These are phyloP conservation scores for Kodamaea derodonti DNA, from an alignment of 1,139 yeast genomes.

Conservation along the genomic window DNA sequence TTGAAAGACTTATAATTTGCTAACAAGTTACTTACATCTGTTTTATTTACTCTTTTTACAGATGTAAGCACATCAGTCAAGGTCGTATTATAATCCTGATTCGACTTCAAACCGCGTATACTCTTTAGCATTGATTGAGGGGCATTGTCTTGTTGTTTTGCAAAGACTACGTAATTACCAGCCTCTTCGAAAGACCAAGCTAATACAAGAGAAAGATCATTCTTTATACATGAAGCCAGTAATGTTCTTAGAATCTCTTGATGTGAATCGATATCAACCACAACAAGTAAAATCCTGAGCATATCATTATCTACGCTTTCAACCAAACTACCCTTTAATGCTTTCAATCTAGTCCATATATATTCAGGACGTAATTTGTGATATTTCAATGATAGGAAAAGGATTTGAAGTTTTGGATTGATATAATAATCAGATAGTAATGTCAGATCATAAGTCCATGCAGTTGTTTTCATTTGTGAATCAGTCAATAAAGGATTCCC, in stretches of 20 bases:
- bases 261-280: conserved; percentile 76
- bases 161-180: conserved; percentile 63
- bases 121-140: conserved; percentile 12
- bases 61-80: conserved; percentile 50
- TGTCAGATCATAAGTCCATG: conserved; percentile 34
- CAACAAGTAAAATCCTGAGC: conserved; percentile 62
- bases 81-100: conserved; percentile 43
- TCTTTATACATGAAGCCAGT: conserved; percentile 65
- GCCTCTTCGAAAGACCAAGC: conserved; percentile 89
- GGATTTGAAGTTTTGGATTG: conserved; percentile 58
- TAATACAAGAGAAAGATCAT: conserved; percentile 65
- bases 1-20: conserved; percentile 52
- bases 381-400: conserved; percentile 75
- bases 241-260: conserved; percentile 67
- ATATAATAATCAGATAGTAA: conserved; percentile 63
- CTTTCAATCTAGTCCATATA: conserved; percentile 64
- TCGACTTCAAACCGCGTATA: conserved; percentile 12
- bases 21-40: conserved; percentile 53
- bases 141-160: conserved; percentile 42
- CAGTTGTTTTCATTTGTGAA: conserved; percentile 34
- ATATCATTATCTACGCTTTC: conserved; percentile 31
- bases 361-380: conserved; percentile 89
- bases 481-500: conserved; percentile 42
- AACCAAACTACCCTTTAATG: conserved; percentile 31
- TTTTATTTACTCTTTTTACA: conserved; percentile 53